These are phyloP conservation scores for Isochrysis galbana DNA, from an alignment of 78 protist genomes.

Conservation along the genomic window DNA sequence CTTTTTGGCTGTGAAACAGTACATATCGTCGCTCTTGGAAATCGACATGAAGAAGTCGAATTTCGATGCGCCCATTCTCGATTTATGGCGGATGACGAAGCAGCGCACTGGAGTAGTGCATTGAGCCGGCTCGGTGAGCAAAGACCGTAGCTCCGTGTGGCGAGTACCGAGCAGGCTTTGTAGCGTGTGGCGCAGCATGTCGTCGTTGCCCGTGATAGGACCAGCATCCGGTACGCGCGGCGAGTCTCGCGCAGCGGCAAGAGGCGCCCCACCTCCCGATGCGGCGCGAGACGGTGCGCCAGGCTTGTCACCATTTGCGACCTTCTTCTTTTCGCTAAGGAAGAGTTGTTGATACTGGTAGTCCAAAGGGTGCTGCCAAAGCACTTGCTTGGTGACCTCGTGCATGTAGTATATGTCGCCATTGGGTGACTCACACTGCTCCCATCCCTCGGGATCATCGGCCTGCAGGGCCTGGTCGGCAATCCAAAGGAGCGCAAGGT, in stretches of 20 bases:
- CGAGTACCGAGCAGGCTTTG: background rate
- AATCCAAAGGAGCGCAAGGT: background rate
- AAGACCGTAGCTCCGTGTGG: background rate
- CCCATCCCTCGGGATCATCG: background rate
- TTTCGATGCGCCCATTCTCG: background rate
- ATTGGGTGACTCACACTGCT: background rate
- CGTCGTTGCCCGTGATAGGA: background rate
- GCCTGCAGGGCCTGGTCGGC: slow-evolving; percentile 13
- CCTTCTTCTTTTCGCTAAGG: background rate
- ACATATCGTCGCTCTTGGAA: background rate
- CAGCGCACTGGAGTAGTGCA: background rate
- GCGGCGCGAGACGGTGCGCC: background rate
- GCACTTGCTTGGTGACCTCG: background rate
- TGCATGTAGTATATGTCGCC: background rate
- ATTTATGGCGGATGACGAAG: background rate
- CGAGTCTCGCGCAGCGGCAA: background rate
- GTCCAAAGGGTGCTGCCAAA: background rate
- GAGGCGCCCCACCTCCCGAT: background rate
- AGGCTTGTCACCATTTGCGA: background rate
- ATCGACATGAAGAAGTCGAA: background rate
- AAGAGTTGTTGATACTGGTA: background rate
- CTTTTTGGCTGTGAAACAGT: background rate
- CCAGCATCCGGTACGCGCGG: background rate
- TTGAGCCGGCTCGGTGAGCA: background rate
- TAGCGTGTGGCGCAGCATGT: background rate